Conservation (phyloP, 306 rosid genomes). For the Benincasa hispida region DNA sequence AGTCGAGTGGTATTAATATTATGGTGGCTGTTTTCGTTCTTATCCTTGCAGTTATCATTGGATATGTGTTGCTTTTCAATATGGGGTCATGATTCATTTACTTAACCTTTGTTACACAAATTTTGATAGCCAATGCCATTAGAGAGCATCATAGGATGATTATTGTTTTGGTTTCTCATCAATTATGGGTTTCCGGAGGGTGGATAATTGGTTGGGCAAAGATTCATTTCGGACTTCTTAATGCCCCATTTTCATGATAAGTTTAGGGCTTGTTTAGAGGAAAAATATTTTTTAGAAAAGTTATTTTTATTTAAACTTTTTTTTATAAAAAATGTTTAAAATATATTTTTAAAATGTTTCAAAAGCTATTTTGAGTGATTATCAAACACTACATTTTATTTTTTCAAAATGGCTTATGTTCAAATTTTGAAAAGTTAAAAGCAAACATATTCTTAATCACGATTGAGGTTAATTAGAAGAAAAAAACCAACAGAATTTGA, state of each 20-base stretch:
- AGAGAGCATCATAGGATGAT: background rate
- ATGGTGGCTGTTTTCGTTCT: constrained; percentile 36
- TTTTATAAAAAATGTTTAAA: too few species aligned
- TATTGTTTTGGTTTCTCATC: background rate
- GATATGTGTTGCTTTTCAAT: constrained; percentile 26
- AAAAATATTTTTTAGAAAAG: too few species aligned
- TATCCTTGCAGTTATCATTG: constrained; percentile 39
- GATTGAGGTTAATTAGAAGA: too few species aligned
- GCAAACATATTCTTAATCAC: too few species aligned
- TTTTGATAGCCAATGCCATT: background rate
- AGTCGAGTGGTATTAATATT: constrained; percentile 23
- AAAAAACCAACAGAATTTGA: too few species aligned
- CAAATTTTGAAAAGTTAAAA: too few species aligned
- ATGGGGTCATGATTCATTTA: background rate
- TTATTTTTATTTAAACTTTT: too few species aligned
- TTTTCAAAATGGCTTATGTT: too few species aligned
- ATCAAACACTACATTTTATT: too few species aligned
- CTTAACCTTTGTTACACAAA: background rate
- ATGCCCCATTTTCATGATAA: background rate
- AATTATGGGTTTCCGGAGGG: background rate
- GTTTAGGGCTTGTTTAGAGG: background rate
- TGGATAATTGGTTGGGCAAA: background rate
- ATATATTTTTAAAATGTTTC: too few species aligned
- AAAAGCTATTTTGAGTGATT: too few species aligned
- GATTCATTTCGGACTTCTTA: background rate